A percentile compares a stretch with the other conserved stretches of the same genome.
These are phyloP conservation scores for Cadophora malorum DNA, from an alignment of 2,329 filamentous ascomycete species.

Conservation along the genomic window DNA sequence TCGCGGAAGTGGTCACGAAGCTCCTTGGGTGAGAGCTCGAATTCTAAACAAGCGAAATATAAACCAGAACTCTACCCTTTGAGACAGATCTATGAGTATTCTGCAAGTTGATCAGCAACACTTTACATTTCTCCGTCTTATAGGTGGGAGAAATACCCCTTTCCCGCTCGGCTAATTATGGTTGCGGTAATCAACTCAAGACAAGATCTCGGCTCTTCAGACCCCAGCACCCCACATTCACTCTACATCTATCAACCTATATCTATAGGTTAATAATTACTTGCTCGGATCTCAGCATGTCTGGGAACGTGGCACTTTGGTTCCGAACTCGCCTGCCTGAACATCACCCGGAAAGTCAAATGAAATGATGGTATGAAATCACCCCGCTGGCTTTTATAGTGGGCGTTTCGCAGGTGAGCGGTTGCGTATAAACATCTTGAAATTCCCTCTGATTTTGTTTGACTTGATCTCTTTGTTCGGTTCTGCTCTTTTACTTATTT, in stretches of 20 bases:
- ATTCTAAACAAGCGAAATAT: neutral
- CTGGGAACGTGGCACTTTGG: neutral
- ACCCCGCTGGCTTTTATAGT: neutral
- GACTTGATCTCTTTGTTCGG: neutral
- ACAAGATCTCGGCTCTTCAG: constrained; percentile 2
- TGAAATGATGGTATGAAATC: neutral
- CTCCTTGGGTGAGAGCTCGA: constrained; percentile 53
- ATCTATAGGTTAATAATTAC: neutral
- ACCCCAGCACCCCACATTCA: constrained; percentile 5
- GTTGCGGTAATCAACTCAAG: neutral
- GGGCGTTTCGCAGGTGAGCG: neutral
- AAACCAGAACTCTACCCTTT: neutral
- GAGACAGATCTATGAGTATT: neutral
- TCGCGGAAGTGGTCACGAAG: constrained; percentile 66
- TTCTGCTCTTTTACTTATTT: neutral
- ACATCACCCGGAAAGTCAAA: neutral
- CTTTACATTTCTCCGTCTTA: neutral
- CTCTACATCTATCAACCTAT: neutral
- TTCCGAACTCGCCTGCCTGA: neutral
- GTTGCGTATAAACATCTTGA: neutral
- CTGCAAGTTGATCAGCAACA: neutral
- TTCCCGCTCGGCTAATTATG: neutral
- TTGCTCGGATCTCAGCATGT: neutral
- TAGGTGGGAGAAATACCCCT: neutral
- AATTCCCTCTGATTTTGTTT: neutral